Evolutionary conservation across 192 early-diverging fungal species (phyloP), one percentile per base, ranked within the genome.

Genomic region (Entrophospora sp.): DNA sequence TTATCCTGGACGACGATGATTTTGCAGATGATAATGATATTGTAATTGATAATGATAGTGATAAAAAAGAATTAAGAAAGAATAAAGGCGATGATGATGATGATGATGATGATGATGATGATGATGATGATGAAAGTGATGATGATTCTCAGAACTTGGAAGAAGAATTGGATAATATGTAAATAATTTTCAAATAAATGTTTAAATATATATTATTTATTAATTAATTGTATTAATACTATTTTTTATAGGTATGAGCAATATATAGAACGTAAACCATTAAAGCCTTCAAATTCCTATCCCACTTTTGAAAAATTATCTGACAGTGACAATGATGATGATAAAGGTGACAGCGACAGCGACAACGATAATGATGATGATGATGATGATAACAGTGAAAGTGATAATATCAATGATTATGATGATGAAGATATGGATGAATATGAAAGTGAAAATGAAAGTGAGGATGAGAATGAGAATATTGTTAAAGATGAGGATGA

Each of bases 101-200:
- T 34, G 55, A 79, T 68, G 80, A 76, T 28, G 78, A 78, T 31
- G 73, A 77, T 35, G 49, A 76, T 49, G 80, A 74, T 67, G 48
- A 43, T 14, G 53, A 38, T 48, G 53, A 64, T 8, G 69, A 75
- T 34, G 73, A 71, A 40, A 65, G 68, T 56, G 73, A 71, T 27
- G 60, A 66, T 45, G 81, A 71, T 20, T 79, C 79, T 61, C 78
- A 31, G 5, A 84, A 81, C 61, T 71, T 78, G 8, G 85, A 87
- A 60, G 87, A 88, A 53, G 87, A 87, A 8, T 57, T 92, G 24
- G 83, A 80, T 44, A 80, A 80, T 28, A 74, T 92, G 71, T 89
- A 89, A 32, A 14, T 36, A 69, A 5, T 66, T 10, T 76, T 57
- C 55, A 2, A 13, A 13, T 35, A 36, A 56, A n/a, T n/a, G n/a